phyloP scores from a whole-genome alignment of 306 rosid species.

The Ziziphus jujuba region DNA sequence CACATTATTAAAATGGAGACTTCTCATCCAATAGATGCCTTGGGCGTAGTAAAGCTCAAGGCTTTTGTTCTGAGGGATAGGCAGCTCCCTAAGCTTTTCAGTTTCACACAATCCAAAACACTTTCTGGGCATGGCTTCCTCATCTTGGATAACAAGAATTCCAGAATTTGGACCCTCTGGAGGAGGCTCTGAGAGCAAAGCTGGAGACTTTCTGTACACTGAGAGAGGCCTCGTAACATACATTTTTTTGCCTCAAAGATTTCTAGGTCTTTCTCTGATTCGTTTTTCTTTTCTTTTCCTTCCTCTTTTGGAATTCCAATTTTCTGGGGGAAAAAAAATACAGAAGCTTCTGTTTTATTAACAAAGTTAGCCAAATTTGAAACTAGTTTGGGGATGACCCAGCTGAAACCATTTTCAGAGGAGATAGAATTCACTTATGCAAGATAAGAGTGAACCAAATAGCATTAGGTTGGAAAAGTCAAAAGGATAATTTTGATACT shows the following conservation, averaged over 20 bases:
- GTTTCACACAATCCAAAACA: conserved; percentile 43
- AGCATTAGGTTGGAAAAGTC: too few species aligned
- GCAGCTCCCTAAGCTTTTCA: conserved; percentile 41
- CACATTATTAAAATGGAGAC: conserved; percentile 36
- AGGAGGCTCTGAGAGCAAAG: conserved; percentile 33
- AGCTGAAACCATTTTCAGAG: too few species aligned
- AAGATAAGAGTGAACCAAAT: too few species aligned
- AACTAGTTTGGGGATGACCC: too few species aligned
- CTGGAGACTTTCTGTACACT: conserved; percentile 17
- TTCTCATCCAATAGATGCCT: conserved; percentile 25
- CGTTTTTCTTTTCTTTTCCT: not conserved
- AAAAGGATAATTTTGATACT: too few species aligned
- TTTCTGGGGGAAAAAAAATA: too few species aligned
- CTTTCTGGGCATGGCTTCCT: conserved; percentile 31
- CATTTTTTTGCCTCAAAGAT: conserved; percentile 26
- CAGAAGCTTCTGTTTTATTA: too few species aligned
- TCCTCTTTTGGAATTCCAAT: too few species aligned
- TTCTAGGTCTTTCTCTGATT: not conserved
- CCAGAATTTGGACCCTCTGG: conserved; percentile 73
- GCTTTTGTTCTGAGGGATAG: conserved; percentile 65
- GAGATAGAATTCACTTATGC: too few species aligned
- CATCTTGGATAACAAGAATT: conserved; percentile 62
- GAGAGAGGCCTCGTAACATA: conserved; percentile 47
- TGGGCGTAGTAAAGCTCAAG: conserved; percentile 55
- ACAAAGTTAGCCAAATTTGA: too few species aligned